Conservation (phyloP, 257 asterid species). For the Nicotiana tomentosiformis region DNA sequence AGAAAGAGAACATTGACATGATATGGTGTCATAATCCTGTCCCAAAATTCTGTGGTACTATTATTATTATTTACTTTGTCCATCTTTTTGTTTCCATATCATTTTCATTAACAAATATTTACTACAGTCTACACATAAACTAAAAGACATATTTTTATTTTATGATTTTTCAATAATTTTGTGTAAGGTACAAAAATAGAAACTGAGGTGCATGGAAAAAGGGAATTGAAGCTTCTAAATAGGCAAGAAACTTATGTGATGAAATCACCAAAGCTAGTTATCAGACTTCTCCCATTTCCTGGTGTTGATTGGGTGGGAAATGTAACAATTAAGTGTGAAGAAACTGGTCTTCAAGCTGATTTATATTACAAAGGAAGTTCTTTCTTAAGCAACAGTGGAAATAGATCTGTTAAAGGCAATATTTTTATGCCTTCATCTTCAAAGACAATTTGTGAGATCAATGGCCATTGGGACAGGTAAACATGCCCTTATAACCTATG, state of each 20-base stretch:
- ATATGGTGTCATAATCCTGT: constrained; percentile 64
- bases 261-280: constrained; percentile 73
- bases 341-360: constrained; percentile 66
- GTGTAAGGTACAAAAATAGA: constrained; percentile 56
- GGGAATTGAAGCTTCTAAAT: constrained; percentile 43
- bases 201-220: constrained; percentile 59
- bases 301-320: constrained; percentile 79
- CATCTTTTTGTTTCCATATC: not conserved
- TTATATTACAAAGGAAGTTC: constrained; percentile 50
- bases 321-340: constrained; percentile 47
- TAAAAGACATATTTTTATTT: no score
- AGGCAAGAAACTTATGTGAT: constrained; percentile 56
- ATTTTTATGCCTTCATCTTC: constrained; percentile 46
- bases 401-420: constrained; percentile 59
- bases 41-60: constrained; percentile 61
- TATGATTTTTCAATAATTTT: not conserved
- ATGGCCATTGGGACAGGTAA: constrained; percentile 92
- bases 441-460: constrained; percentile 41
- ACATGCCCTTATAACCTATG: no score
- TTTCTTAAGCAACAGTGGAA: constrained; percentile 36
- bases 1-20: constrained; percentile 44
- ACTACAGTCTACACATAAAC: not conserved
- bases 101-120: not conserved
- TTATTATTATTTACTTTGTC: not conserved
- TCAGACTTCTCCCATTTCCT: constrained; percentile 57